Percentiles rank a stretch among this genome's conserved stretches.
Conservation (phyloP, 805 yeast species). For the Wickerhamiella shivajii region DNA sequence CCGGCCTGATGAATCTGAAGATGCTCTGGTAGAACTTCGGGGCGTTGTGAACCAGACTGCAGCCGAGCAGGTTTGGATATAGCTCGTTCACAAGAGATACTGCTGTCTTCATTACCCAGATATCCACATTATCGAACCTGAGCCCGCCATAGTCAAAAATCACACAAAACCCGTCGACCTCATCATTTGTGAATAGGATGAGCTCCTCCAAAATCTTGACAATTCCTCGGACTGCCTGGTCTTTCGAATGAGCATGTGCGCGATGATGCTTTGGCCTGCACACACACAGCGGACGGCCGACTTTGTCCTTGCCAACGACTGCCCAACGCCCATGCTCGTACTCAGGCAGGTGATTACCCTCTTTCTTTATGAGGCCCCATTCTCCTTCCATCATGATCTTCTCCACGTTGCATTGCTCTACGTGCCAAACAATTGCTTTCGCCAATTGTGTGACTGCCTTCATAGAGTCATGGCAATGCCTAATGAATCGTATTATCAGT, state of each 20-base stretch:
- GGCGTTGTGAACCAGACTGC: neutral
- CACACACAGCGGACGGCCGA: neutral
- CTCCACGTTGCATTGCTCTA: constrained; percentile 1
- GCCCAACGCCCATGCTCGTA: neutral
- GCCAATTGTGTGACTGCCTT: neutral
- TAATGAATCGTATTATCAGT: neutral
- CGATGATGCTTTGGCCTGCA: neutral
- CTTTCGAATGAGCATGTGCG: constrained; percentile 1
- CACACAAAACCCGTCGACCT: neutral
- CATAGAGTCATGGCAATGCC: constrained; percentile 1
- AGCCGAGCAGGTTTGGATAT: neutral
- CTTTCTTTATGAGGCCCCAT: constrained; percentile 1
- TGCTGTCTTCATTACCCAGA: neutral
- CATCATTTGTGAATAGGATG: neutral
- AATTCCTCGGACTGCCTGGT: neutral
- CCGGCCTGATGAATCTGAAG: constrained; percentile 20
- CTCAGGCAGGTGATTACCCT: constrained; percentile 2
- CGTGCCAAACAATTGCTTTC: neutral
- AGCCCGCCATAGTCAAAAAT: neutral
- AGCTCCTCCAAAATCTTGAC: neutral
- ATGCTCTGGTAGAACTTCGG: neutral
- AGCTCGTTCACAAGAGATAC: neutral
- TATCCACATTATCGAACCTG: neutral
- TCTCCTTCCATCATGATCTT: constrained; percentile 6
- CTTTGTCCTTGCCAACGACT: neutral